Percentiles rank a stretch among this genome's conserved stretches.
These are phyloP conservation scores for Candolleomyces eurysporus DNA, from an alignment of 768 basidiomycete species.

Conservation along the genomic window DNA sequence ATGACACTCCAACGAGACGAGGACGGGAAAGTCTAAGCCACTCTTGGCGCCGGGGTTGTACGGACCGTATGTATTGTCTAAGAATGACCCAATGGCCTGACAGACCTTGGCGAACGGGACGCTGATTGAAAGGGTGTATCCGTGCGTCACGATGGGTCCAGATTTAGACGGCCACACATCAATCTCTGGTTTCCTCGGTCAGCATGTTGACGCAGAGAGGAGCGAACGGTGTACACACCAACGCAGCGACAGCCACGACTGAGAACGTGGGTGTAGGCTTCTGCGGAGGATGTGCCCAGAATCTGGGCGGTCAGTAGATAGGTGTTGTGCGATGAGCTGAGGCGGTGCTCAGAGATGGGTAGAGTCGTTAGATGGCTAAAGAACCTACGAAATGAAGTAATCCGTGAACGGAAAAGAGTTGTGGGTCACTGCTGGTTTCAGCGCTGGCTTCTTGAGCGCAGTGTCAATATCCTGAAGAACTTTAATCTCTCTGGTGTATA, in stretches of 20 bases:
- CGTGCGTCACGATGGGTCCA: conserved; percentile 60
- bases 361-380: background rate
- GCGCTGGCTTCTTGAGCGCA: conserved; percentile 35
- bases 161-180: conserved; percentile 62
- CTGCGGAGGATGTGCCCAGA: conserved; percentile 51
- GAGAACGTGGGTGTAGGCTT: conserved; percentile 55
- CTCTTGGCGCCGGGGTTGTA: background rate
- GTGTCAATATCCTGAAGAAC: conserved; percentile 28
- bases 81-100: conserved; percentile 37
- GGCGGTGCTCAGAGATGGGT: conserved; percentile 6
- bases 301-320: conserved; percentile 61
- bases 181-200: conserved; percentile 40
- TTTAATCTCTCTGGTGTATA: background rate
- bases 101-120: conserved; percentile 54
- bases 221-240: conserved; percentile 21
- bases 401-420: conserved; percentile 43
- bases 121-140: conserved; percentile 53
- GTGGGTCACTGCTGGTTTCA: conserved; percentile 36
- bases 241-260: conserved; percentile 53
- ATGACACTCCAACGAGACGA: conserved; percentile 64
- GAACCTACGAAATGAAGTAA: conserved; percentile 58
- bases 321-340: conserved; percentile 65
- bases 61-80: conserved; percentile 30
- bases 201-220: background rate
- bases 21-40: conserved; percentile 34